Conservation (phyloP, 306 rosid species). For the Cicer yamashitae region DNA sequence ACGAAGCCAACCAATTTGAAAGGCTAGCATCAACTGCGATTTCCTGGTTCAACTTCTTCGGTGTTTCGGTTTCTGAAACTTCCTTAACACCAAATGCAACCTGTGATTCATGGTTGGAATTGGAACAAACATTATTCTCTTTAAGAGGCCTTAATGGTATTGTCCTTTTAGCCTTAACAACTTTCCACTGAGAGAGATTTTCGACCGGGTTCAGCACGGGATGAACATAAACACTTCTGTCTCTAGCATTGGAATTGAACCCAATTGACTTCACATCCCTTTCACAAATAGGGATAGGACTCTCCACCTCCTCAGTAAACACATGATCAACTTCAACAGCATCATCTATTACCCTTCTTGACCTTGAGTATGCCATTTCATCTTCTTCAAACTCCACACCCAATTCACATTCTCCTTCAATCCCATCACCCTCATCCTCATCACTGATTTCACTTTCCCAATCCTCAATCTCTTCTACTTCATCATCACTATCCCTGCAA, state of each 20-base stretch:
- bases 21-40: slow-evolving; percentile 86
- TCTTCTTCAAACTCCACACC: slow-evolving; percentile 45
- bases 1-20: slow-evolving; percentile 81
- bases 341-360: slow-evolving; percentile 23
- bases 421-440: slow-evolving; percentile 43
- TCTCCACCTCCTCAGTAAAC: slow-evolving; percentile 56
- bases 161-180: slow-evolving; percentile 61
- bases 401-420: slow-evolving; percentile 44
- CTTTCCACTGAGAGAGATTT: slow-evolving; percentile 81
- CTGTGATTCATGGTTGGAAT: slow-evolving; percentile 46
- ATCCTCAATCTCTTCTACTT: slow-evolving; percentile 57
- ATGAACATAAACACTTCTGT: slow-evolving; percentile 78
- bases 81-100: slow-evolving; percentile 15
- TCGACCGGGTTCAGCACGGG: slow-evolving; percentile 87
- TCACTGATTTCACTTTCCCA: slow-evolving; percentile 66
- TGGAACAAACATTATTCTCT: slow-evolving; percentile 53
- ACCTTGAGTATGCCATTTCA: slow-evolving; percentile 46
- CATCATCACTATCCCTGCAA: slow-evolving; percentile 80
- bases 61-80: slow-evolving; percentile 45
- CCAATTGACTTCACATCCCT: slow-evolving; percentile 51
- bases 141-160: slow-evolving; percentile 59
- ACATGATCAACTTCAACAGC: slow-evolving; percentile 38
- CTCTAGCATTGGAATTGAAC: slow-evolving; percentile 58
- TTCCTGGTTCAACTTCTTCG: slow-evolving; percentile 60
- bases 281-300: slow-evolving; percentile 38